These are phyloP conservation scores for Nevesoporus exiguus DNA, from an alignment of 768 basidiomycete genomes.

Conservation along the genomic window DNA sequence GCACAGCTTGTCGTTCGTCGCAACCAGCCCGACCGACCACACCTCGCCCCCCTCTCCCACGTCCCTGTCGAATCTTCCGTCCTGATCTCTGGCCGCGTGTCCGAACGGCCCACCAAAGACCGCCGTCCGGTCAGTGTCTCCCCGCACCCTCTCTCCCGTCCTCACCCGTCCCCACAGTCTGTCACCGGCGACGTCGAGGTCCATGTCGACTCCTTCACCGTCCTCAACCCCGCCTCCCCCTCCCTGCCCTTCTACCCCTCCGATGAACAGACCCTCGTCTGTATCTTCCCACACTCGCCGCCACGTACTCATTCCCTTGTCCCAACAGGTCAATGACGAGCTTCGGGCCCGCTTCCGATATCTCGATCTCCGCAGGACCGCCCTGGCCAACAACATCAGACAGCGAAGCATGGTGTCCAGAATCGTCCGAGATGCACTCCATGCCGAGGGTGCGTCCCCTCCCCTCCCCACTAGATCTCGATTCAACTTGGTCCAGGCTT, in stretches of 20 bases:
- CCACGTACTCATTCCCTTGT: not conserved
- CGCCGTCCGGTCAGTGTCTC: conserved; percentile 51
- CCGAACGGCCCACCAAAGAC: conserved; percentile 57
- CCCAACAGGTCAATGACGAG: conserved; percentile 74
- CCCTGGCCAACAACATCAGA: conserved; percentile 73
- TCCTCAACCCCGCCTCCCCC: conserved; percentile 75
- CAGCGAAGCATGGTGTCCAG: conserved; percentile 82
- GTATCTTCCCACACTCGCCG: conserved; percentile 24
- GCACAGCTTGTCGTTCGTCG: conserved; percentile 75
- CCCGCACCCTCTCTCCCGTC: not conserved
- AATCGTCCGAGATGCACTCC: conserved; percentile 66
- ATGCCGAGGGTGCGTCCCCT: conserved; percentile 59
- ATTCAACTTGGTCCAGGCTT: conserved; percentile 54
- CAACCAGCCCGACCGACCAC: conserved; percentile 19
- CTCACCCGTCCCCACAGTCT: conserved; percentile 38
- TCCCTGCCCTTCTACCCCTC: conserved; percentile 84
- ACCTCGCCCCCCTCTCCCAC: conserved; percentile 47
- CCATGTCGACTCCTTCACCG: conserved; percentile 58
- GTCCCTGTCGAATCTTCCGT: conserved; percentile 79
- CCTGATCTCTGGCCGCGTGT: conserved; percentile 70
- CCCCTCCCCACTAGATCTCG: conserved; percentile 4
- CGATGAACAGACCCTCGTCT: conserved; percentile 68
- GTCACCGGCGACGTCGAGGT: conserved; percentile 80
- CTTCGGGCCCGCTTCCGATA: conserved; percentile 81
- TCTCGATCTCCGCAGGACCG: conserved; percentile 80